Conservation (phyloP, 2,329 filamentous ascomycete genomes). For the Nemania abortiva region DNA sequence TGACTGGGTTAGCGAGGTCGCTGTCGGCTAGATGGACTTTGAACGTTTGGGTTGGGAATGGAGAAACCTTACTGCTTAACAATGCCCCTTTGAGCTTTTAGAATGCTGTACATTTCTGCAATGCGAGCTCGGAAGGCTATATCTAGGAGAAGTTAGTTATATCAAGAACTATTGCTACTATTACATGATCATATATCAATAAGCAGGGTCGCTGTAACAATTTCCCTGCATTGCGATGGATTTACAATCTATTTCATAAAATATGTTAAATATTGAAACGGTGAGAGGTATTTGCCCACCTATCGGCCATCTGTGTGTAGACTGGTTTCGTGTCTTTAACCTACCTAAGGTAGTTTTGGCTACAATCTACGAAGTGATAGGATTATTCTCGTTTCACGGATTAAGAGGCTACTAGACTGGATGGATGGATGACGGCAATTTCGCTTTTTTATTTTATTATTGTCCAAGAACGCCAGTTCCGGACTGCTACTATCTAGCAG, state of each 20-base stretch:
- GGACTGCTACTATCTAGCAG: slow-evolving; percentile 21
- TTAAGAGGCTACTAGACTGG: neutral
- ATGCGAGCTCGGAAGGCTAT: neutral
- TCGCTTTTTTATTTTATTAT: slow-evolving; percentile 25
- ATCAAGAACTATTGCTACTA: neutral
- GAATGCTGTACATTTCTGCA: slow-evolving; percentile 12
- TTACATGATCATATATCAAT: neutral
- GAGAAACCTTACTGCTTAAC: neutral
- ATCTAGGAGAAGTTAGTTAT: neutral
- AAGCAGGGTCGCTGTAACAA: neutral
- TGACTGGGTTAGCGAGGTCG: neutral
- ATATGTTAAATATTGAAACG: neutral
- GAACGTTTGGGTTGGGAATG: neutral
- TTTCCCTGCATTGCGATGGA: neutral
- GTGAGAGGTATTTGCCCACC: too few relatives aligned
- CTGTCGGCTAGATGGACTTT: too few relatives aligned
- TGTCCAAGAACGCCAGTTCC: slow-evolving; percentile 41
- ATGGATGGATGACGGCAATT: neutral
- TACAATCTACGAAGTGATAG: neutral
- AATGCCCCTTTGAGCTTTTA: slow-evolving; percentile 1
- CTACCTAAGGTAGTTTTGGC: too few relatives aligned
- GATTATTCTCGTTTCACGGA: neutral
- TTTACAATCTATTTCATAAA: neutral
- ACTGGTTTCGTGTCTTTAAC: neutral
- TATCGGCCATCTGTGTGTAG: too few relatives aligned